Evolutionary conservation across 208 protist species (phyloP).

Genomic region (Trypanosoma rangeli): DNA sequence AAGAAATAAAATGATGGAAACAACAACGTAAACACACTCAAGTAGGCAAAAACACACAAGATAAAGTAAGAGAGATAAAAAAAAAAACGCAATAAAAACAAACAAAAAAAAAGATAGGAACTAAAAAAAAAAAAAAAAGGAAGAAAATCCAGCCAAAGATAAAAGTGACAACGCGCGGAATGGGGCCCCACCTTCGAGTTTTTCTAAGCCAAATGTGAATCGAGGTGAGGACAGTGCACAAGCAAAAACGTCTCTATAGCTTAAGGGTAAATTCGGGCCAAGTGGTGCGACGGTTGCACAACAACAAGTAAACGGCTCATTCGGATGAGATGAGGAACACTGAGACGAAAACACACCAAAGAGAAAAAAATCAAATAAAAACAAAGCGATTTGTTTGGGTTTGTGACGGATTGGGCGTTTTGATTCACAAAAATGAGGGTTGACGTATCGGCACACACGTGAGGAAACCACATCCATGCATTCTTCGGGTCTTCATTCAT

Average conservation of each 20-base stretch:
- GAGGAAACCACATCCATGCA: neutral
- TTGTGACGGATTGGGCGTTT: neutral
- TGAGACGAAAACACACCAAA: neutral
- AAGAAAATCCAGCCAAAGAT: neutral
- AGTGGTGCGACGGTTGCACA: neutral
- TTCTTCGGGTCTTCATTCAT: neutral
- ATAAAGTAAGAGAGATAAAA: no score
- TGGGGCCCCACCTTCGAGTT: neutral
- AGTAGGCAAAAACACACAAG: neutral
- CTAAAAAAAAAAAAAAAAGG: neutral
- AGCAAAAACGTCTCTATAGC: neutral
- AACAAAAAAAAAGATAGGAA: constrained; percentile 1
- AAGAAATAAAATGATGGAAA: constrained; percentile 10
- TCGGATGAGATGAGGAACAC: neutral
- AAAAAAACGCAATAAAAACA: constrained; percentile 16
- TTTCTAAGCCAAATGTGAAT: neutral
- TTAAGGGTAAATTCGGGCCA: neutral
- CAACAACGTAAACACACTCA: constrained; percentile 3
- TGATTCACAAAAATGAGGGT: neutral
- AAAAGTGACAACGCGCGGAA: neutral
- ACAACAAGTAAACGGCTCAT: neutral
- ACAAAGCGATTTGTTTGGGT: neutral
- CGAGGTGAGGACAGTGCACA: neutral
- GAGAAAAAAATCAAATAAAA: neutral
- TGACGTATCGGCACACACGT: neutral